phyloP scores from a whole-genome alignment of 1,284 basidiomycete genomes.

The Leccinum pachyderme region DNA sequence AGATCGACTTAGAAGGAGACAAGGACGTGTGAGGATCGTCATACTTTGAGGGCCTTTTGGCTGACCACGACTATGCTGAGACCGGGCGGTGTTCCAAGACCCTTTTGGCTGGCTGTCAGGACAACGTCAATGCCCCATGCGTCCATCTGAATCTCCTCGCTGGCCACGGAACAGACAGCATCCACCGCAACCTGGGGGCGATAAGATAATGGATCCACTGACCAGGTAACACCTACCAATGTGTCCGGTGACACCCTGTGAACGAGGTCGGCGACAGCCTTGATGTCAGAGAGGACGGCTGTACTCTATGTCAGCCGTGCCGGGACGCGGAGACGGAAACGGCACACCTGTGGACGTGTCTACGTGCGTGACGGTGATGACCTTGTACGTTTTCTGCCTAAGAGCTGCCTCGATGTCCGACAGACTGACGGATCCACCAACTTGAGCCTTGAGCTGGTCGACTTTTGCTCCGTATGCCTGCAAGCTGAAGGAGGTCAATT shows the following conservation, averaged over 20 bases:
- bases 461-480: slow-evolving; percentile 89
- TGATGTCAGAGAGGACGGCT: slow-evolving; percentile 86
- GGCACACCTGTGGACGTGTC: slow-evolving; percentile 81
- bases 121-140: slow-evolving; percentile 93
- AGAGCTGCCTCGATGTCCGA: slow-evolving; percentile 74
- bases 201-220: background rate
- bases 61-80: slow-evolving; percentile 85
- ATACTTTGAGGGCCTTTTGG: slow-evolving; percentile 72
- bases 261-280: slow-evolving; percentile 76
- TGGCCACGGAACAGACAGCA: slow-evolving; percentile 94
- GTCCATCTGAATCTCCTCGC: slow-evolving; percentile 94
- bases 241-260: slow-evolving; percentile 83
- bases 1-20: background rate
- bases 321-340: background rate
- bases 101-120: slow-evolving; percentile 91
- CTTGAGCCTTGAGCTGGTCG: slow-evolving; percentile 79
- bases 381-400: slow-evolving; percentile 82
- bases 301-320: slow-evolving; percentile 7
- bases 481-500: slow-evolving; percentile 48
- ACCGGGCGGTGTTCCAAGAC: slow-evolving; percentile 93
- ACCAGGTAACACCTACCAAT: slow-evolving; percentile 47
- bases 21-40: background rate
- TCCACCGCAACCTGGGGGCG: slow-evolving; percentile 73
- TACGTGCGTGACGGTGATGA: slow-evolving; percentile 93
- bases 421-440: slow-evolving; percentile 74